A percentile compares a stretch with the other conserved stretches of the same genome.
phyloP scores from a whole-genome alignment of 345 rosid genomes.

The Sisymbrium altissimum region DNA sequence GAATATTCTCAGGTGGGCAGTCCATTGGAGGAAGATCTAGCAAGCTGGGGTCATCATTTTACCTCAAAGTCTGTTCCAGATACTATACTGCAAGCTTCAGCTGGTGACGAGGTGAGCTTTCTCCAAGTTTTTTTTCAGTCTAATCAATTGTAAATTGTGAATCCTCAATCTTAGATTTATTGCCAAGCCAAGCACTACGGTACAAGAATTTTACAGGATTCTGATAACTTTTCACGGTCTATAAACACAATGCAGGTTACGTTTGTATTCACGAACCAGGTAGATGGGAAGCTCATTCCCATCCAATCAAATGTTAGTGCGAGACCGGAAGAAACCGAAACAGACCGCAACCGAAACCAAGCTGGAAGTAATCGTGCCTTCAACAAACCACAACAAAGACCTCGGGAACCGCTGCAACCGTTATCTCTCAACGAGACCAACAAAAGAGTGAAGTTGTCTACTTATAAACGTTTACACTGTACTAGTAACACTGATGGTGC shows the following conservation, averaged over 20 bases:
- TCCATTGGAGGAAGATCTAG: conserved; percentile 87
- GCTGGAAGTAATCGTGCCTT: conserved; percentile 30
- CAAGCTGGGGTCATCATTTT: conserved; percentile 93
- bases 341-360: conserved; percentile 26
- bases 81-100: conserved; percentile 79
- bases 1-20: conserved; percentile 61
- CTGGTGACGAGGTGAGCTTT: conserved; percentile 77
- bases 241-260: conserved; percentile 54
- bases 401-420: conserved; percentile 36
- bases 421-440: conserved; percentile 25
- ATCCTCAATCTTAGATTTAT: background rate
- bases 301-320: conserved; percentile 51
- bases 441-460: conserved; percentile 25
- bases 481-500: conserved; percentile 18
- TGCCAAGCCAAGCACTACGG: background rate
- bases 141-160: background rate
- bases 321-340: conserved; percentile 31
- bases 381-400: conserved; percentile 36
- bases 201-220: background rate
- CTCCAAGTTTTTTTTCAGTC: background rate
- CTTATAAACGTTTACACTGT: conserved; percentile 33
- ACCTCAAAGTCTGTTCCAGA: conserved; percentile 75
- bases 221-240: background rate
- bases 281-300: conserved; percentile 90
- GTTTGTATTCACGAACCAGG: conserved; percentile 86